Evolutionary conservation across 2,329 filamentous ascomycete species (phyloP), one percentile per base, ranked within the genome.

Genomic region (Neopestalotiopsis sp.): DNA sequence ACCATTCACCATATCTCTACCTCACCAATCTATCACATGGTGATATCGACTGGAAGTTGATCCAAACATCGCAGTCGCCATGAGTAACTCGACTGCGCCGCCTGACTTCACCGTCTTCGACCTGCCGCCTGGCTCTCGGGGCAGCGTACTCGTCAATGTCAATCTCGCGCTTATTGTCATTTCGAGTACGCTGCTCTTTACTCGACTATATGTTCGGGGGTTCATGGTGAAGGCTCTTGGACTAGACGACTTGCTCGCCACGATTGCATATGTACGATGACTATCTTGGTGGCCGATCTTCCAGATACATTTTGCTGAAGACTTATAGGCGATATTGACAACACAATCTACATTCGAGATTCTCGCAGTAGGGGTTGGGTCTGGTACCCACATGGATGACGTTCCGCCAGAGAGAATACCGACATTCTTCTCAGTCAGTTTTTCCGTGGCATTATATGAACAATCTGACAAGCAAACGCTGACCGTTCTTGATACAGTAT

Each of bases 281-380:
- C 42, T 13, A 10, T 20, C 3, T 42, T 1, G 17, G 38, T 2
- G 12, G 17, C 14, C 40, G 3, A 14, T 24, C 9, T 6, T 6
- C 9, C 12, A n/a, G 42, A 12, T 6, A 49, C 2, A 17, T 4
- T 7, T 30, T 65, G 20, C 62, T 65, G 20, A 65, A n/a, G 14
- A 49, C 12, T 56, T 17, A 14, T 52, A 65, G 62, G 12, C 13
- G 4, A 67, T 61, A 10, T 13, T 67, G 20, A 67, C 65, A 17
- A 49, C 65, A 4, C 30, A 52, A 49, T 60, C 65, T 12, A 28
- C 30, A 9, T 12, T 67, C 24, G 65, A 67, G 34, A 67, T 67
- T 32, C 52, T 67, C 6, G 65, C 64, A 6, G 64, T 66, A n/a
- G 64, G 64, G 40, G 65, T 67, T n/a, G 52, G 65, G 40, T 67